These are phyloP conservation scores for Eucalyptus marginata DNA, from an alignment of 345 rosid genomes.

Conservation along the genomic window DNA sequence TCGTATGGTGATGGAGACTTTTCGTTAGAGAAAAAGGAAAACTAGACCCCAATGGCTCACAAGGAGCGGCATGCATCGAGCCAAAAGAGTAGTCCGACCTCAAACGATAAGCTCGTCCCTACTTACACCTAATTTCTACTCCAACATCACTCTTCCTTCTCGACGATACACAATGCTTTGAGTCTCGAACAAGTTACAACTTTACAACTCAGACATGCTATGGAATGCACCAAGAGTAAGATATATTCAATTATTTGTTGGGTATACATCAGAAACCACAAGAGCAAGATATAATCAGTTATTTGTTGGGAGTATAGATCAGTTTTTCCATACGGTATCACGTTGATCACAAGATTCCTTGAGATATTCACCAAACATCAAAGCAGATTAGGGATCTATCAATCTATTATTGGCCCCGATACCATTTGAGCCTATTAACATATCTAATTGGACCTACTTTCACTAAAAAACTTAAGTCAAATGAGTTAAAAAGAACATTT, in stretches of 20 bases:
- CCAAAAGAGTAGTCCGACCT: not conserved
- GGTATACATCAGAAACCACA: not conserved
- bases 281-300: no score
- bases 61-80: not conserved
- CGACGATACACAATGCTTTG: not conserved
- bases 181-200: not conserved
- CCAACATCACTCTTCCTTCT: not conserved
- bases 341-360: not conserved
- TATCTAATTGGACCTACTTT: not conserved
- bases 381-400: not conserved
- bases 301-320: no score
- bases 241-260: not conserved
- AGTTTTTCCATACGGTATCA: accelerated
- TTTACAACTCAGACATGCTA: not conserved
- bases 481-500: not conserved
- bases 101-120: not conserved
- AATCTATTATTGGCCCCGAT: accelerated
- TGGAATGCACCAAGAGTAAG: not conserved
- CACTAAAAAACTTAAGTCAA: not conserved
- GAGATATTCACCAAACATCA: not conserved
- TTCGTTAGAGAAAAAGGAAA: not conserved
- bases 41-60: not conserved
- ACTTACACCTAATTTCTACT: not conserved
- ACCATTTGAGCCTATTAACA: accelerated
- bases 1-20: not conserved